Conservation (phyloP, 192 early-diverging fungal species). For the Linnemannia schmuckeri region DNA sequence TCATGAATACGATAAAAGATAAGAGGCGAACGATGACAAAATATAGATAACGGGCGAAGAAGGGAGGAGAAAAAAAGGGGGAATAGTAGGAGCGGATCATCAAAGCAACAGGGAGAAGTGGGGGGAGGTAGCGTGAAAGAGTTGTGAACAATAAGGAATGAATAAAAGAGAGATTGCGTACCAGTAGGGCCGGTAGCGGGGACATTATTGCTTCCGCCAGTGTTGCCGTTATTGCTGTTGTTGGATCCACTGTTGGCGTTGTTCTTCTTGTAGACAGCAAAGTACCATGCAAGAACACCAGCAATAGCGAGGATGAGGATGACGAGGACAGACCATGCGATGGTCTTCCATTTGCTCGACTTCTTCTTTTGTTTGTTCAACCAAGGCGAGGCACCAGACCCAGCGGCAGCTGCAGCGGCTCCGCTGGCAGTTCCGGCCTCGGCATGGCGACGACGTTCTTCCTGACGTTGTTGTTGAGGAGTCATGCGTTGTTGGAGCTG, state of each 20-base stretch:
- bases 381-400: constrained; percentile 30
- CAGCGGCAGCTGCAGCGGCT: constrained; percentile 28
- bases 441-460: constrained; percentile 34
- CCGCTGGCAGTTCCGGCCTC: constrained; percentile 10
- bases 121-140: no score
- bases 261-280: constrained; percentile 47
- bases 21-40: neutral
- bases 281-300: constrained; percentile 41
- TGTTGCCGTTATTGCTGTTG: neutral
- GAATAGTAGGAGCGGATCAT: neutral
- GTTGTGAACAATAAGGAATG: neutral
- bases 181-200: constrained; percentile 28
- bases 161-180: neutral
- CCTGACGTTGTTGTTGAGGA: constrained; percentile 35
- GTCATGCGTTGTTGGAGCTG: constrained; percentile 27
- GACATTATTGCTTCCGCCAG: neutral
- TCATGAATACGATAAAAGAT: neutral
- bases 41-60: no score
- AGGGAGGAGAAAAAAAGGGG: no score
- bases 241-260: neutral
- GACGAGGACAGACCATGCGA: constrained; percentile 18
- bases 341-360: constrained; percentile 35
- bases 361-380: constrained; percentile 35
- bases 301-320: constrained; percentile 22
- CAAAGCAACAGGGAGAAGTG: neutral